Evolutionary conservation across 2,329 filamentous ascomycete species (phyloP), one percentile per base, ranked within the genome.

Genomic region (Ophiostoma ulmi): DNA sequence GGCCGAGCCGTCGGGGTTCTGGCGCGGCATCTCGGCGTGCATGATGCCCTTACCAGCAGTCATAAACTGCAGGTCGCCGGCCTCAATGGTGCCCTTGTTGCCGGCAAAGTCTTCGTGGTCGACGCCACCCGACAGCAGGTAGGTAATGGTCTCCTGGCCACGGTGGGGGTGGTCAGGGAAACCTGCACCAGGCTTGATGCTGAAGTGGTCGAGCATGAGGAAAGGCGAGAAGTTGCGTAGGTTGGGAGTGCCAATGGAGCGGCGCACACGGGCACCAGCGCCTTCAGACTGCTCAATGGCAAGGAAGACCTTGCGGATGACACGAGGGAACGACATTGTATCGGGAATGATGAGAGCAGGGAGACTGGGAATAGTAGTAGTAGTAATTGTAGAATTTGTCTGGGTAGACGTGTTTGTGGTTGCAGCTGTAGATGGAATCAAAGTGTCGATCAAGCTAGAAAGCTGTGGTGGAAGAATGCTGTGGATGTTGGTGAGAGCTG

Each of bases 21-120:
- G 88, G 70, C 87, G 86, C 11, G 94, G 94, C 93, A 98, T 97
- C 81, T 98, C 94, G 52, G 94, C 92, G 80, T 98, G 95, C 80
- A 97, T 91, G 76, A 98, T 96, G 61, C 94, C 94, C 26, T 86
- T 84, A 4, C 94, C 94, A 0, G 94, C 94, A 0, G 94, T 97
- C 95, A 98, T 98, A 84, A 98, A 98, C 78, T 98, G 94, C 67
- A 98, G 82, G 78, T 97, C 94, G n/a, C 94, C 94, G 0, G 91
- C 81, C 72, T 90, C 85, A 75, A 98, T 92, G 3, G 91, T 95
- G 71, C 94, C 95, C 68, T 86, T 86, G 81, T 95, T 90, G 14
- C 93, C 93, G 1, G 92, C 90, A 75, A 97, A 97, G 79, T 97
- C 93, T 81, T 97, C 93, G 77, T 97, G 93, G 81, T 97, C 93